Evolutionary conservation across 2,329 filamentous ascomycete genomes (phyloP).

Genomic region (Penicillium vulpinum): DNA sequence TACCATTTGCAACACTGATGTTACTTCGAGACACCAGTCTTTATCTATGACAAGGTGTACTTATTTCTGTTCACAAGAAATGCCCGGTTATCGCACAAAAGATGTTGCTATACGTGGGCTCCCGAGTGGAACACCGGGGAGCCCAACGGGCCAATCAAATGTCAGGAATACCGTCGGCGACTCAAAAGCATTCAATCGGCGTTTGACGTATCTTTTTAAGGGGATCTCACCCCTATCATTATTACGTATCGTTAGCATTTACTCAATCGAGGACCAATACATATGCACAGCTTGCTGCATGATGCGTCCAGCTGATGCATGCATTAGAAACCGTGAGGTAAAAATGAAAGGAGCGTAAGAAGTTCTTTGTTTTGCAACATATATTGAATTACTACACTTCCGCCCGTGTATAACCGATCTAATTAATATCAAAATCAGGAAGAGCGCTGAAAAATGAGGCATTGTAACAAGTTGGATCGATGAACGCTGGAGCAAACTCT

Average conservation of each 20-base stretch:
- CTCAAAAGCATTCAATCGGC: not conserved
- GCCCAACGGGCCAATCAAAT: not conserved
- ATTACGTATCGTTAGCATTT: not conserved
- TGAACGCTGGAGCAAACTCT: conserved; percentile 28
- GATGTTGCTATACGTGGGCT: not conserved
- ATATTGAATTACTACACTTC: not conserved
- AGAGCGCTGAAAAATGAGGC: conserved; percentile 31
- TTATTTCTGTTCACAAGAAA: not conserved
- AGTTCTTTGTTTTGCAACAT: not conserved
- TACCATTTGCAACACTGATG: not conserved
- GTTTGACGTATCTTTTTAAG: conserved; percentile 1
- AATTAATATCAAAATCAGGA: conserved; percentile 29
- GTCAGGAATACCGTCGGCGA: not conserved
- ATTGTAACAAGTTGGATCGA: conserved; percentile 35
- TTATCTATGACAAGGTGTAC: not conserved
- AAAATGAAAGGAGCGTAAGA: not conserved
- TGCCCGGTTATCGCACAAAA: not conserved
- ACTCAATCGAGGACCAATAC: not conserved
- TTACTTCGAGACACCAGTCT: not conserved
- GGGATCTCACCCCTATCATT: conserved; percentile 3
- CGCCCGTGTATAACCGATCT: conserved; percentile 4
- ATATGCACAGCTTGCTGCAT: not conserved
- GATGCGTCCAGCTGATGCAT: not conserved
- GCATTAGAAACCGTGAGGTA: not conserved
- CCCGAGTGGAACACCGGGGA: not conserved